Conservation (phyloP, 192 early-diverging fungal genomes). For the Ambispora gerdemannii region DNA sequence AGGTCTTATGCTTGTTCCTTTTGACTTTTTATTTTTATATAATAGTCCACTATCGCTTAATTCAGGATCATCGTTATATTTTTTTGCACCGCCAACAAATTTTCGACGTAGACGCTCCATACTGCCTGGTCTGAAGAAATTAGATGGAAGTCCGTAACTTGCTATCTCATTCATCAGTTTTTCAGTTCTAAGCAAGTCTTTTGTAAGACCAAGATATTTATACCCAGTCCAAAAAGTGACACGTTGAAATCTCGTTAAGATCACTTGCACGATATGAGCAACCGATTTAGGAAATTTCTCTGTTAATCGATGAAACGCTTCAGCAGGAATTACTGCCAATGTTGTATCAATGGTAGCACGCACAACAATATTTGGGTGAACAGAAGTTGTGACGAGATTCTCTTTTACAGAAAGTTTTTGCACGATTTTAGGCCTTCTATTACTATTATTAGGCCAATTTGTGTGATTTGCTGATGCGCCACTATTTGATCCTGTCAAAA, state of each 20-base stretch:
- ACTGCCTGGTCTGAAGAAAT: slow-evolving; percentile 51
- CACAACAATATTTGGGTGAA: slow-evolving; percentile 75
- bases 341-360: slow-evolving; percentile 86
- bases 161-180: slow-evolving; percentile 75
- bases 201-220: slow-evolving; percentile 81
- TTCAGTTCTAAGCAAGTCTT: slow-evolving; percentile 85
- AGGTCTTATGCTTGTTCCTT: neutral
- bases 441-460: neutral
- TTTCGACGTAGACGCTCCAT: slow-evolving; percentile 57
- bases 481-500: neutral
- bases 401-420: slow-evolving; percentile 19
- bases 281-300: slow-evolving; percentile 89
- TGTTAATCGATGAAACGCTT: slow-evolving; percentile 85
- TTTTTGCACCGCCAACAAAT: slow-evolving; percentile 36
- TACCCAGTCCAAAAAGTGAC: slow-evolving; percentile 90
- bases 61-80: slow-evolving; percentile 39
- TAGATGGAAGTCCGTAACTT: slow-evolving; percentile 51
- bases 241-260: slow-evolving; percentile 91
- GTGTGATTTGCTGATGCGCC: neutral
- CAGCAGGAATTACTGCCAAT: slow-evolving; percentile 88
- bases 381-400: neutral
- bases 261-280: slow-evolving; percentile 93
- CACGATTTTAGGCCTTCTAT: neutral
- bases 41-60: slow-evolving; percentile 37
- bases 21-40: slow-evolving; percentile 31